Evolutionary conservation across 257 asterid genomes (phyloP), one percentile per base, ranked within the genome.

Genomic region (Nicotiana tomentosiformis): DNA sequence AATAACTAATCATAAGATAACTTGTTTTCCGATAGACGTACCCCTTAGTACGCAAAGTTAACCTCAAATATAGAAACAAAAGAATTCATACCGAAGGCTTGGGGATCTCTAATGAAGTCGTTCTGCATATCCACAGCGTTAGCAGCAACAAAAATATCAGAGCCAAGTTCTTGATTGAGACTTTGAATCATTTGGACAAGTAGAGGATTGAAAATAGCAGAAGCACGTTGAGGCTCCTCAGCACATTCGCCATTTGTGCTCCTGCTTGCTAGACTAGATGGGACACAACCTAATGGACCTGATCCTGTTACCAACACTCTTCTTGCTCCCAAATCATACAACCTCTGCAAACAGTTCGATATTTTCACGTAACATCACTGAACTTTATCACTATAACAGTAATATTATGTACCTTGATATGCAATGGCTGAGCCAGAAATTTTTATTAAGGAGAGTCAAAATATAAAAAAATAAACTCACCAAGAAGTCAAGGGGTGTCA

Each of bases 261-360:
- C n/a, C 96, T 87, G 29, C 72, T 8, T 6, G 99, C 99, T 2
- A 93, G 82, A 62, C 90, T 93, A 0, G 97, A 92, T 3, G 99
- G 99, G 0, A 92, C 98, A 76, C 99, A 96, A 1, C 99, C 99
- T 60, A 96, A 72, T 5, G 99, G 99, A 1, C 99, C 99, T 0
- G 95, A 89, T 23, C 98, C 98, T 0, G 99, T 96, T 76, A 96
- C 98, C 58, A 96, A 66, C 2, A 96, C 96, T 82, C 95, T 88
- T 12, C 97, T 83, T 2, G 95, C 97, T 55, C 97, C 97, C 77
- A 90, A 49, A 0, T 88, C 91, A 18, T 93, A 89, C 0, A 94
- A 69, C n/a, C 92, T 90, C 99, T 96, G 92, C 83, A 33, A 12
- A 60, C 39, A 20, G 2, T 10, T 35, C 37, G 10, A 18, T 29